phyloP scores from a whole-genome alignment of 2,329 filamentous ascomycete genomes.

The Chrysoporthe austroafricana region DNA sequence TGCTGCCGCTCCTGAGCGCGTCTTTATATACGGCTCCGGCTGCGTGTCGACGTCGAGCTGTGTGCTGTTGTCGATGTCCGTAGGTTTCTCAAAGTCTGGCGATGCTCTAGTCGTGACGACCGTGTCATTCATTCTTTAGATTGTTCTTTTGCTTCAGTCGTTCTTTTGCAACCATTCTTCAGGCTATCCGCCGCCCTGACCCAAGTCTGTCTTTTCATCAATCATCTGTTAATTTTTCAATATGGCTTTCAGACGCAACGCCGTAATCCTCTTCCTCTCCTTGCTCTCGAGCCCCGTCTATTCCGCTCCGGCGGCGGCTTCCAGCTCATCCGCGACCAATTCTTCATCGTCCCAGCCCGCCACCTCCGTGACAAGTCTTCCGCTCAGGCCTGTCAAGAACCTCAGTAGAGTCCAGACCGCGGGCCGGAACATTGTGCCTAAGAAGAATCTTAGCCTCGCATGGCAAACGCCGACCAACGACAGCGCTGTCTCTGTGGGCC shows the following conservation, averaged over 20 bases:
- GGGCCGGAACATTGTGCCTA: constrained; percentile 23
- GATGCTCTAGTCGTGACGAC: not conserved
- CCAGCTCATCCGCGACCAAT: not conserved
- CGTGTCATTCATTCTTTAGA: constrained; percentile 11
- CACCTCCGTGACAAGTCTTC: constrained; percentile 12
- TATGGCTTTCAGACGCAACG: not conserved
- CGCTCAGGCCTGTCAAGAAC: constrained; percentile 19
- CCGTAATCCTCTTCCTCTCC: not conserved
- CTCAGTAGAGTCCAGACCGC: not conserved
- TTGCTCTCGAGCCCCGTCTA: not conserved
- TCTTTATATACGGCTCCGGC: not conserved
- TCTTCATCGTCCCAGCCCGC: constrained; percentile 1
- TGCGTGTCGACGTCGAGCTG: not conserved
- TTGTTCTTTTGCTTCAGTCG: constrained; percentile 4
- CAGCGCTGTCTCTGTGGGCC: constrained; percentile 53
- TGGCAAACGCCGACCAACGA: constrained; percentile 44
- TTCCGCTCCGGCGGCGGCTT: not conserved
- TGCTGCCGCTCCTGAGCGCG: not conserved
- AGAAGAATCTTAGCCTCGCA: constrained; percentile 21
- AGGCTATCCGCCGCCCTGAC: constrained; percentile 7
- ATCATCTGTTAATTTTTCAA: not conserved
- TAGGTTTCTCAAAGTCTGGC: not conserved
- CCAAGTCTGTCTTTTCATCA: constrained; percentile 7
- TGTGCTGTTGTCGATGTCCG: not conserved
- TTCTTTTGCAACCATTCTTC: not conserved